These are phyloP conservation scores for Globisporangium okanoganense DNA, from an alignment of 352 stramenopile genomes.

Conservation along the genomic window DNA sequence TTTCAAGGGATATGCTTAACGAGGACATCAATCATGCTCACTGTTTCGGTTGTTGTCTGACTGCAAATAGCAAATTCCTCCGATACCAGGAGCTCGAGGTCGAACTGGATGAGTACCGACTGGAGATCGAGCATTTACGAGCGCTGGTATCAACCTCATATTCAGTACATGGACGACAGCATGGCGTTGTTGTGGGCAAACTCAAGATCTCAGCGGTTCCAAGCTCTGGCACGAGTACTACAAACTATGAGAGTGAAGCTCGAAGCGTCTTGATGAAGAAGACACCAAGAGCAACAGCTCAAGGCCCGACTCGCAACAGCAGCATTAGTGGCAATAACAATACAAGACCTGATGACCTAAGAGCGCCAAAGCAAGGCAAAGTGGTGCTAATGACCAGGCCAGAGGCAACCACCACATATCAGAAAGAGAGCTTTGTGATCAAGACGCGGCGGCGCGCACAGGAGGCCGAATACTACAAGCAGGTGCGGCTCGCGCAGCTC, in stretches of 20 bases:
- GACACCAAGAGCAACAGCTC: background rate
- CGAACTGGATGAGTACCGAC: conserved; percentile 55
- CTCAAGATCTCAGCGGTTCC: conserved; percentile 30
- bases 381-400: background rate
- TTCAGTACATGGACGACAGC: background rate
- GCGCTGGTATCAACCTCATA: conserved; percentile 15
- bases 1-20: background rate
- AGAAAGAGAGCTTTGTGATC: conserved; percentile 46
- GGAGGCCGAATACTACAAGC: conserved; percentile 64
- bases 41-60: background rate
- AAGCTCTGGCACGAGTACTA: background rate
- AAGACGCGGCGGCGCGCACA: conserved; percentile 48
- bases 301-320: background rate
- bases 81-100: conserved; percentile 59
- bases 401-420: background rate
- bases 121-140: conserved; percentile 49
- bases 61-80: conserved; percentile 51
- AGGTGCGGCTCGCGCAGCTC: conserved; percentile 59
- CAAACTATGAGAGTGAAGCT: background rate
- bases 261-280: background rate
- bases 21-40: background rate
- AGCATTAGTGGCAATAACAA: background rate
- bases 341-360: background rate
- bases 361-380: background rate
- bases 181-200: conserved; percentile 31